Base-by-base conservation (phyloP, 2,329 filamentous ascomycete genomes). In the Colletotrichum limetticola region DNA sequence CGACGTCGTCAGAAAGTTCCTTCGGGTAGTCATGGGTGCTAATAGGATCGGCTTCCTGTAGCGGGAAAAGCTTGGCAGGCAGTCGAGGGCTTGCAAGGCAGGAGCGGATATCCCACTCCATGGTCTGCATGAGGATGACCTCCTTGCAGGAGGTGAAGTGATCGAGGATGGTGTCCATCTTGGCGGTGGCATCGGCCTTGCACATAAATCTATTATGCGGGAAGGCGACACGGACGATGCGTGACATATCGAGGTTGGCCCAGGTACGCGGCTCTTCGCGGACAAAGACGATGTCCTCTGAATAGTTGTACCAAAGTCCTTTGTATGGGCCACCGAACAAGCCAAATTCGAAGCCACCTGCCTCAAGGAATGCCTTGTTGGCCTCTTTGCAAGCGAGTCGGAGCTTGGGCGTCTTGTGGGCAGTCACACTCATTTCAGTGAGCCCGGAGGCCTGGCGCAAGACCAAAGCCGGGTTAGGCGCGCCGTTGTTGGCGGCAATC, bases 291-390 rank as follows among this genome's bases (percentile, higher is more conserved):
- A 75, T 74, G 28, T 75, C 71, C 26, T 66, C 30, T 22, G 74
- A n/a, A 37, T 75, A 62, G 57, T 75, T 75, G 60, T 74, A 71
- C 74, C 74, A 75, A 56, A 72, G 46, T 7, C 74, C 74, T 42
- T 67, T 71, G 56, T 74, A 74, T 16, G 61, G 7, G 11, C 71
- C 63, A 9, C 67, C 61, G 42, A 68, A 75, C 42, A 75, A 60
- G 14, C 74, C 74, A 46, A 75, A 75, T 53, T 75, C 74, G 4
- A 75, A 75, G n/a, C 53, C 55, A 11, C 74, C 74, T 1, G 60
- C 57, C 52, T 72, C 64, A 30, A 49, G 53, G 24, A 71, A 65
- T 42, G 74, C 74, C 11, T 46, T 52, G 22, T 71, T 71, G 22
- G 74, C 74, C 22, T 75, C 74, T 42, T 59, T 63, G 32, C 71